A percentile compares a stretch with the other conserved stretches of the same genome.
These are phyloP conservation scores for Porphyrellus sp. DNA, from an alignment of 1,284 basidiomycete genomes.

Conservation along the genomic window DNA sequence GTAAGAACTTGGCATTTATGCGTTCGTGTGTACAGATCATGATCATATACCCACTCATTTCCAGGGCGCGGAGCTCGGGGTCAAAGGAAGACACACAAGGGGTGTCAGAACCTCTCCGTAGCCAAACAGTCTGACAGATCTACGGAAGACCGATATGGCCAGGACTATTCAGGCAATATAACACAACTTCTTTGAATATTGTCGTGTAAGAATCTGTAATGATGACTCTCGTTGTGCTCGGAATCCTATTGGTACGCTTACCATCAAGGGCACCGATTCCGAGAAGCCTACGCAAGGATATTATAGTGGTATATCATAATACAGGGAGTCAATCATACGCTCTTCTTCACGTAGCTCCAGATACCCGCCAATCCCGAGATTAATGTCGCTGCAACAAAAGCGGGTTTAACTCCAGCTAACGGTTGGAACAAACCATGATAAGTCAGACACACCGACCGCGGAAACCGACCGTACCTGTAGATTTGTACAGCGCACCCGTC, in stretches of 20 bases:
- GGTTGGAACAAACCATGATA: constrained; percentile 29
- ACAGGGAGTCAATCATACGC: constrained; percentile 52
- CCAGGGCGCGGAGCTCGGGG: constrained; percentile 42
- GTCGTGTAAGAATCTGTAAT: constrained; percentile 33
- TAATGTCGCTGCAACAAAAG: constrained; percentile 82
- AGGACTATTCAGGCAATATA: constrained; percentile 40
- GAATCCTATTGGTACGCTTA: constrained; percentile 43
- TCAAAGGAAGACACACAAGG: constrained; percentile 44
- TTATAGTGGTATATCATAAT: constrained; percentile 50
- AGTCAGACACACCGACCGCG: constrained; percentile 36
- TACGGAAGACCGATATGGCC: constrained; percentile 43
- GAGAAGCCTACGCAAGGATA: constrained; percentile 38
- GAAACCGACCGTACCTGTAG: constrained; percentile 68
- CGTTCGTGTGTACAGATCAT: constrained; percentile 38
- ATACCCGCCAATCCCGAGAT: constrained; percentile 86
- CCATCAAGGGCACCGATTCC: constrained; percentile 14
- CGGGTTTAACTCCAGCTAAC: constrained; percentile 86
- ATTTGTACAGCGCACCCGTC: constrained; percentile 91
- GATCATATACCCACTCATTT: constrained; percentile 41
- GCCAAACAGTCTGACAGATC: constrained; percentile 52
- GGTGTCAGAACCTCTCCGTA: constrained; percentile 41
- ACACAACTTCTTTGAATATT: constrained; percentile 33
- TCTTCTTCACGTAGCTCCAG: constrained; percentile 91
- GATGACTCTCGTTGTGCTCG: constrained; percentile 32
- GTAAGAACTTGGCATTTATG: constrained; percentile 40